Base-by-base conservation (phyloP, 148 eudicot genomes). In the Diospyros lotus region DNA sequence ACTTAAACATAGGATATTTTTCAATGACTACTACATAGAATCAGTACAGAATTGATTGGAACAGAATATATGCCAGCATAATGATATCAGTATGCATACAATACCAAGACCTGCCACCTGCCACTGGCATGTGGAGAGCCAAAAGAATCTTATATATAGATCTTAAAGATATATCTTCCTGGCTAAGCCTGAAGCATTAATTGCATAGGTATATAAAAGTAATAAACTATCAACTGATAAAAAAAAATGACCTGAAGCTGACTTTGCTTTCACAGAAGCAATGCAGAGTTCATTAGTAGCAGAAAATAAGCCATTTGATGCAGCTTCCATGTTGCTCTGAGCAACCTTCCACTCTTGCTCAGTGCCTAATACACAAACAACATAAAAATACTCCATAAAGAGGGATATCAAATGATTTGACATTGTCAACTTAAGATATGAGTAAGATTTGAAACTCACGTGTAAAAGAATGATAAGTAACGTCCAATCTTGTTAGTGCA, bases 301-400 rank as follows among this genome's bases (percentile, higher is more conserved):
- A 78, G 97, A 83, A 78, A 80, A 74, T 80, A 95, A 86, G 79
- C 80, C 85, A 80, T 79, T 82, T 10, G 98, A 93, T 65, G 94
- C 97, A 80, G 89, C 90, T 82, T 95, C 97, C 87, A 93, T 71
- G 68, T 83, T 93, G 83, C 81, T 84, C 80, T 89, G 92, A 66
- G 94, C 91, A 76, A 88, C 77, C 82, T 83, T 89, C 90, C 89
- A 91, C 72, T 95, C 99, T 80, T 87, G 87, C 79, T 95, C 99
- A 80, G 93, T 82, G 54, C 97, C 99, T 95, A 81, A 72, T 75
- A 64, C 40, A 79, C n/a, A 53, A 55, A 11, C 17, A 10, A 44
- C 8, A 50, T 28, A 41, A 18, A 61, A 9, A 70, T 59, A 38
- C 51, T 15, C 64, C 15, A 65, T 17, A 50, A 6, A 53, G 15